Evolutionary conservation across 768 basidiomycete genomes (phyloP).

Genomic region (Lenzites betulinus): DNA sequence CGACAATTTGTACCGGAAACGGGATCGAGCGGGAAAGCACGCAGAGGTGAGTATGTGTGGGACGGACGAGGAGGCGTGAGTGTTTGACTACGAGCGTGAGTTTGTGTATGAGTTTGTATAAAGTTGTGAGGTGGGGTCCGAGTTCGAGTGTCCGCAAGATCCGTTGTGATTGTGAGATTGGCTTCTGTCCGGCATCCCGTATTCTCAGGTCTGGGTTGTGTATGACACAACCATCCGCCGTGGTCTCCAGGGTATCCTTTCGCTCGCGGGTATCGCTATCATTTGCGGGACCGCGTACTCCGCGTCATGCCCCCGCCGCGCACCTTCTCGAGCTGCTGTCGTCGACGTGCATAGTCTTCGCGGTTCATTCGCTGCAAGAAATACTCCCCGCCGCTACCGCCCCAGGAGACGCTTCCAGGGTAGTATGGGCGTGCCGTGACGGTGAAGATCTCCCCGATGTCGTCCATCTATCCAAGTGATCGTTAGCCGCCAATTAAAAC

Average conservation of each 20-base stretch:
- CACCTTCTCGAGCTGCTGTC: slow-evolving; percentile 56
- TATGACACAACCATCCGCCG: no score
- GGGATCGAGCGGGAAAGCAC: neutral
- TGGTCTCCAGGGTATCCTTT: no score
- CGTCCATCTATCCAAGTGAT: slow-evolving; percentile 58
- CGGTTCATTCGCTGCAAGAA: slow-evolving; percentile 80
- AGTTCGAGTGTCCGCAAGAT: no score
- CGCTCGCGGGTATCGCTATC: neutral
- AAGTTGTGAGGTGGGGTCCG: no score
- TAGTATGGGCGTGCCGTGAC: slow-evolving; percentile 67
- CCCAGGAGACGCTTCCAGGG: slow-evolving; percentile 83
- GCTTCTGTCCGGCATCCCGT: no score
- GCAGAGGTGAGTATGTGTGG: neutral
- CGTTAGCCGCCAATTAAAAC: neutral
- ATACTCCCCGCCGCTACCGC: slow-evolving; percentile 65
- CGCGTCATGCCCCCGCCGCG: slow-evolving; percentile 15
- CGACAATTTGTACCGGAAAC: neutral
- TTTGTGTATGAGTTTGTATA: no score
- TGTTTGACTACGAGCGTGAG: neutral
- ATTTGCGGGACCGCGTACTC: slow-evolving; percentile 13
- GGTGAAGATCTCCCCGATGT: slow-evolving; percentile 82
- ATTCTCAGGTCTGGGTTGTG: no score
- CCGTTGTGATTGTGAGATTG: no score
- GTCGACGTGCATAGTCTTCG: slow-evolving; percentile 63
- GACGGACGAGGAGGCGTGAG: neutral